Conservation (phyloP, 768 basidiomycete species). For the Auriculariales sp. region DNA sequence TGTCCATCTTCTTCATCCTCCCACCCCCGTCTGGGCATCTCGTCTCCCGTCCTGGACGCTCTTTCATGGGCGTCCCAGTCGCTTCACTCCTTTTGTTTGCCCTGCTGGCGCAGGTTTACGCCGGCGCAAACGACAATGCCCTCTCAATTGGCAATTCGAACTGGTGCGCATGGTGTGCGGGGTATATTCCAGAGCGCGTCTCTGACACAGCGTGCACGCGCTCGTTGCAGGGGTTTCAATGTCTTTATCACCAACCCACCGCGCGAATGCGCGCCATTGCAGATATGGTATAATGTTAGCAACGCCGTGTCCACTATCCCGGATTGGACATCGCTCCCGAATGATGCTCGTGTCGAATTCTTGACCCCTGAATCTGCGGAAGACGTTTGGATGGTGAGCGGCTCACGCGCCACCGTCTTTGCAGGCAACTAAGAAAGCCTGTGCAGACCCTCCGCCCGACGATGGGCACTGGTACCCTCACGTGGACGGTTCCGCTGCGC, state of each 20-base stretch:
- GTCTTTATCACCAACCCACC: neutral
- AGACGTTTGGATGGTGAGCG: neutral
- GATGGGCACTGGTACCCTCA: neutral
- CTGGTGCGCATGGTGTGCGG: too few relatives aligned
- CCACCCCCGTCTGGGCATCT: too few relatives aligned
- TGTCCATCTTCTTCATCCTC: too few relatives aligned
- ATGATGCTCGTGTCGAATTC: neutral
- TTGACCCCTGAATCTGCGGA: neutral
- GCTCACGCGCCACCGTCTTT: too few relatives aligned
- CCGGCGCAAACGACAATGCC: too few relatives aligned
- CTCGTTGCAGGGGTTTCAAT: too few relatives aligned
- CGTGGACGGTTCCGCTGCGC: neutral
- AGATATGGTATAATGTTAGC: neutral
- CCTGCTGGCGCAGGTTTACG: too few relatives aligned
- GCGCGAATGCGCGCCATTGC: neutral
- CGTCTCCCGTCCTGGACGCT: too few relatives aligned
- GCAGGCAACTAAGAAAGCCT: neutral
- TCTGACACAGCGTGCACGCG: too few relatives aligned
- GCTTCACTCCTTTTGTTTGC: too few relatives aligned
- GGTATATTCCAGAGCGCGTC: too few relatives aligned
- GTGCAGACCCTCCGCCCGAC: neutral
- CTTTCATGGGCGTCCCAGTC: too few relatives aligned
- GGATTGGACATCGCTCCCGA: neutral
- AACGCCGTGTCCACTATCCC: neutral
- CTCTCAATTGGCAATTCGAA: neutral